Evolutionary conservation across 148 eudicot species (phyloP).

Genomic region (Chenopodium berlandieri): DNA sequence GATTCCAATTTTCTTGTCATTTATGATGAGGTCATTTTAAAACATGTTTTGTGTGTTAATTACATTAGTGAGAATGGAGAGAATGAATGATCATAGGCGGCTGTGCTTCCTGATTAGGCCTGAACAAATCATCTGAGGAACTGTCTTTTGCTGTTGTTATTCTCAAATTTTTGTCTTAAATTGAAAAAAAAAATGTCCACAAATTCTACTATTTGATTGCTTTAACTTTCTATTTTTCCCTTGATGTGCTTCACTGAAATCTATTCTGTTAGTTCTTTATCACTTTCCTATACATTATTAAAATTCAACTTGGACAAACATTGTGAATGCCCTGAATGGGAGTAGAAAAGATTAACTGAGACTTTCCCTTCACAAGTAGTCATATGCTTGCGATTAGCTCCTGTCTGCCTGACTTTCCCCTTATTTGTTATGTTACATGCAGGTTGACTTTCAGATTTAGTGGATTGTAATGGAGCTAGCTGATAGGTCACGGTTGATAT

Average conservation of each 20-base stretch:
- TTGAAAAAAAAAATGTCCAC: background rate
- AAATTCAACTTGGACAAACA: background rate
- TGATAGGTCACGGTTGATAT: slow-evolving; percentile 26
- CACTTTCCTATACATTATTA: background rate
- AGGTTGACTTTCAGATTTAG: slow-evolving; percentile 15
- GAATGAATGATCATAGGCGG: background rate
- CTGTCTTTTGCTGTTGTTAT: background rate
- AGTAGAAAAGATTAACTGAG: background rate
- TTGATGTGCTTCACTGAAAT: background rate
- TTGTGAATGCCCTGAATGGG: background rate
- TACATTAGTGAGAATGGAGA: background rate
- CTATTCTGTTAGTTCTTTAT: background rate
- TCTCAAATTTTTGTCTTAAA: background rate
- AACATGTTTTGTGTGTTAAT: background rate
- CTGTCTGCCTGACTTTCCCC: background rate
- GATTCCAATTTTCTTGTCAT: background rate
- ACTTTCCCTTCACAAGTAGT: background rate
- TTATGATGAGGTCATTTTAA: background rate
- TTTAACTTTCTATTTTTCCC: background rate
- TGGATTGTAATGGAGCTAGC: slow-evolving; percentile 24
- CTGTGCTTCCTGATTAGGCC: background rate
- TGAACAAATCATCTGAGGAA: background rate
- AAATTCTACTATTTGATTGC: background rate
- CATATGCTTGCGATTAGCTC: background rate
- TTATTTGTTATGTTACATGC: background rate